Evolutionary conservation across 1,284 basidiomycete species (phyloP), one percentile per base, ranked within the genome.

Genomic region (Fomes fomentarius): DNA sequence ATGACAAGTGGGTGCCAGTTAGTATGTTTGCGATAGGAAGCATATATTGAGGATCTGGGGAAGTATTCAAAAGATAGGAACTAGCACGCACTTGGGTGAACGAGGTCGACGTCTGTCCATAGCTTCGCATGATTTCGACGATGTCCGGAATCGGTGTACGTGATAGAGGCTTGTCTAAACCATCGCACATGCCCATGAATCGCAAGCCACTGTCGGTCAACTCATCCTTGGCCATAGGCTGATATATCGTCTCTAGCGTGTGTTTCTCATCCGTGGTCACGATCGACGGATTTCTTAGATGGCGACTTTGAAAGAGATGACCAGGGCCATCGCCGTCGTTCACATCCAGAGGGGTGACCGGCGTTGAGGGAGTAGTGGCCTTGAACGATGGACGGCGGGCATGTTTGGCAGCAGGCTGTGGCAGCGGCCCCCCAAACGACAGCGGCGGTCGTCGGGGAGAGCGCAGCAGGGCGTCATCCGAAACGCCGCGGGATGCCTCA

Each of bases 131-230:
- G 21, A 57, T 28, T 26, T 61, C 50, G 12, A 57, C 37, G 14
- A 61, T 52, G 41, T 53, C 56, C 11, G 41, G 56, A n/a, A 61
- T 61, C 5, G 59, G 47, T 2, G n/a, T 38, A n/a, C 43, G 24
- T 17, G 34, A 24, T 28, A 43, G 5, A 10, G 24, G 17, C 21
- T 22, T 28, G 11, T 38, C 47, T 21, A 35, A 33, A 25, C 44
- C 50, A 28, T 41, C 42, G 4, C n/a, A n/a, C 24, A 39, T 35
- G 10, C 25, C 40, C 7, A 24, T 24, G 9, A 30, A 17, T 17
- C 26, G 12, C 24, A 25, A 19, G 19, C 43, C 22, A 7, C 38
- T 10, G 8, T 45, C 35, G 14, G 22, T 30, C 8, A 43, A 5
- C 14, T 41, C 47, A 38, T 21, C 17, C 15, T 30, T 14, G 6